A percentile compares a stretch with the other conserved stretches of the same genome.
These are phyloP conservation scores for Neofusicoccum laricinum DNA, from an alignment of 2,329 filamentous ascomycete genomes.

Conservation along the genomic window DNA sequence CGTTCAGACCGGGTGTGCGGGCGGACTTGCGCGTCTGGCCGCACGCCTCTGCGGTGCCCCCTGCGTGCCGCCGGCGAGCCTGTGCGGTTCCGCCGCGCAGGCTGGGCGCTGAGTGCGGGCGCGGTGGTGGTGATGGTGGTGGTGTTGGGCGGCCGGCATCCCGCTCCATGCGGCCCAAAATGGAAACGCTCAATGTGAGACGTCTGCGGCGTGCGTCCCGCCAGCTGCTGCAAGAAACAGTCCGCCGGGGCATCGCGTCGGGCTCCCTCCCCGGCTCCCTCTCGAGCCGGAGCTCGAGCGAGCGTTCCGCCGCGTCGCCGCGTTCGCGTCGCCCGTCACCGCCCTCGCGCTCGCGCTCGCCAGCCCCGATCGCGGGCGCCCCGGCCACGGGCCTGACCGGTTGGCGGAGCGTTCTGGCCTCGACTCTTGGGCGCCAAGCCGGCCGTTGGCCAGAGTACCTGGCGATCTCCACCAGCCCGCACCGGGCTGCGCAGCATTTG, in stretches of 20 bases:
- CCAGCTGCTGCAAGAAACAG: neutral
- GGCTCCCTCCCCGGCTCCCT: neutral
- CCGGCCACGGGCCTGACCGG: neutral
- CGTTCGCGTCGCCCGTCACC: neutral
- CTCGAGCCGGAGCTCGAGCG: neutral
- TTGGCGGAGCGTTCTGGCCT: neutral
- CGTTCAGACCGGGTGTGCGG: neutral
- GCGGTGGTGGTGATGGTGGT: neutral
- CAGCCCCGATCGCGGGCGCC: neutral
- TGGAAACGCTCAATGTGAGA: conserved; percentile 2
- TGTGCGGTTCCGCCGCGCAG: conserved; percentile 9
- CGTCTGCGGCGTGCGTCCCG: neutral
- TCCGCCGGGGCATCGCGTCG: neutral
- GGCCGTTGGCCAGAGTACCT: conserved; percentile 10
- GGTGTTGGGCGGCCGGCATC: neutral
- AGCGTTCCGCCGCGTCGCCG: conserved; percentile 3
- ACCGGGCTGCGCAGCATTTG: neutral
- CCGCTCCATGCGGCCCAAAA: conserved; percentile 2
- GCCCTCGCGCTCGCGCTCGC: neutral
- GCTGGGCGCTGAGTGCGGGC: neutral
- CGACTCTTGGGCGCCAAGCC: neutral
- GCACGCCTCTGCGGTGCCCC: neutral
- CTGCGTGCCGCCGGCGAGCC: neutral
- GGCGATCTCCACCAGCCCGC: conserved; percentile 11
- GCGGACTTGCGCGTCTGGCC: conserved; percentile 5